phyloP scores from a whole-genome alignment of 805 yeast species.

The Lipomyces lipofer region DNA sequence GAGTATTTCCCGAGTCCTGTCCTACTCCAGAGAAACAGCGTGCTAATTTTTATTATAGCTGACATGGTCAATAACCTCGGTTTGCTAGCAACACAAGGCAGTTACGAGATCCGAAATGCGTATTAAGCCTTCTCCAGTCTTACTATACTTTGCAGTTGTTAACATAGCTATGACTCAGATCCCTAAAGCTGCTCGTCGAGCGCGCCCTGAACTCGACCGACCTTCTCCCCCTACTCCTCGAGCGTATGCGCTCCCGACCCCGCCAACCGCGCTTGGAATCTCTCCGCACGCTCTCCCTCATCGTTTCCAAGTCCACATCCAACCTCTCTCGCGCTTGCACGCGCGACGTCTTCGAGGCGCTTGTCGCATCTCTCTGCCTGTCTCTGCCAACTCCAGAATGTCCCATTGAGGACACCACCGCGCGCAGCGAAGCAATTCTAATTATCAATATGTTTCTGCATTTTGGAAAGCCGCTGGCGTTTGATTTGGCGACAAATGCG shows the following conservation, averaged over 20 bases:
- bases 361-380: background rate
- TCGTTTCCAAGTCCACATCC: background rate
- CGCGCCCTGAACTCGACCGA: background rate
- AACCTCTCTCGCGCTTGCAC: constrained; percentile 4
- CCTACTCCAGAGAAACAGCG: too few species aligned
- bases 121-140: too few species aligned
- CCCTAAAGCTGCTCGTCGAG: background rate
- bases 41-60: too few species aligned
- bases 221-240: background rate
- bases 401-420: constrained; percentile 5
- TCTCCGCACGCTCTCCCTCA: background rate
- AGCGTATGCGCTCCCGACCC: background rate
- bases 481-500: background rate
- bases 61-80: background rate
- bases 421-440: constrained; percentile 7
- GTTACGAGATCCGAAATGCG: background rate
- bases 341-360: background rate
- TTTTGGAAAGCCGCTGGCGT: background rate
- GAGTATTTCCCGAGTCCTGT: too few species aligned
- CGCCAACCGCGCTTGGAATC: constrained; percentile 4
- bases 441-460: constrained; percentile 8
- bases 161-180: background rate
- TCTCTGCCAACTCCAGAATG: constrained; percentile 3
- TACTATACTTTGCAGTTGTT: background rate
- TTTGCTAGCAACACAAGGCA: background rate